Conservation (phyloP, 2,329 filamentous ascomycete genomes). For the Geosmithia flava region DNA sequence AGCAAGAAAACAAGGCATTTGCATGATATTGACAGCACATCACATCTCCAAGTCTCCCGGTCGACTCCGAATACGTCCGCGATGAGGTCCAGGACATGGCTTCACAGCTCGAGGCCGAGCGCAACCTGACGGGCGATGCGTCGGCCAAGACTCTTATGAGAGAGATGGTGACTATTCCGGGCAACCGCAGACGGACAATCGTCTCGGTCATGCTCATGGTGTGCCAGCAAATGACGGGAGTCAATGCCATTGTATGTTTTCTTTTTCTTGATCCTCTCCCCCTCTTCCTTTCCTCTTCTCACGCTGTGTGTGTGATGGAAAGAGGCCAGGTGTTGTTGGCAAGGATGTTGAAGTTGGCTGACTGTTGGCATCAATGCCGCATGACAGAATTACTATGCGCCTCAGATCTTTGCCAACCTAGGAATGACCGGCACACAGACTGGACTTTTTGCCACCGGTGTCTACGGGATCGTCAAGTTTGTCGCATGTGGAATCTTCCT, state of each 20-base stretch:
- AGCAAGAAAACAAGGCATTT: not conserved
- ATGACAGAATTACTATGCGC: conserved; percentile 50
- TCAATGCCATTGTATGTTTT: conserved; percentile 26
- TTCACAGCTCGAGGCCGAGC: conserved; percentile 49
- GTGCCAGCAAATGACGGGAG: conserved; percentile 64
- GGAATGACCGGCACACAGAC: conserved; percentile 44
- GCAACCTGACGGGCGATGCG: conserved; percentile 39
- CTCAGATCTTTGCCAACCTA: conserved; percentile 54
- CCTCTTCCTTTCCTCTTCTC: not conserved
- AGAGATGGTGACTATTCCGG: conserved; percentile 49
- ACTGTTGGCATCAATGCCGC: not conserved
- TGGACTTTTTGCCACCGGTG: conserved; percentile 59
- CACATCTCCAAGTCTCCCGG: conserved; percentile 27
- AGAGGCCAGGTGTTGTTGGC: no score
- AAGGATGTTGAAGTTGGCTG: not conserved
- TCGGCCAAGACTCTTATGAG: conserved; percentile 43
- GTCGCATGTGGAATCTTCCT: conserved; percentile 51
- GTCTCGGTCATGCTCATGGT: conserved; percentile 50
- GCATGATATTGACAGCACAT: not conserved
- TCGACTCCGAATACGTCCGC: conserved; percentile 40
- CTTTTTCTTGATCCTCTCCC: not conserved
- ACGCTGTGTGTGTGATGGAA: not conserved
- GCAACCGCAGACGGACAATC: conserved; percentile 51
- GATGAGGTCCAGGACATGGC: conserved; percentile 49
- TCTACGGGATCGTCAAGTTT: conserved; percentile 64